Conservation (phyloP, 768 basidiomycete species). For the Pholiota microspora region DNA sequence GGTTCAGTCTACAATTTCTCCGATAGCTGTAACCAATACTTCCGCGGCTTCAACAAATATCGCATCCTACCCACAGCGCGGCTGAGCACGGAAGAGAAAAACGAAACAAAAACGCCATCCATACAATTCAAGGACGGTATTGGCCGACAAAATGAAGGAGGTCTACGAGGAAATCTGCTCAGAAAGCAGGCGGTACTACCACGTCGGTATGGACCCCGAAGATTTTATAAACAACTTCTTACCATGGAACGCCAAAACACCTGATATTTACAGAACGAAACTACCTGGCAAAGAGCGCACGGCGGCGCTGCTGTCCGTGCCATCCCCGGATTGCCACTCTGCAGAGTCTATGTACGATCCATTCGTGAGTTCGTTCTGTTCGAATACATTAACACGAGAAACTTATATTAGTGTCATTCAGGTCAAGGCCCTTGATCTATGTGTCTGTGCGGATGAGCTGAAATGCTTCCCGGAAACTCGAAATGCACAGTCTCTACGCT, state of each 20-base stretch:
- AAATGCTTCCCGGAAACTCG: not conserved
- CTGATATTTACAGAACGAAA: not conserved
- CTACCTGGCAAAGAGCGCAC: not conserved
- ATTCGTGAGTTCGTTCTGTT: not conserved
- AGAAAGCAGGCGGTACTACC: too few relatives aligned
- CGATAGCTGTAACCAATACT: too few relatives aligned
- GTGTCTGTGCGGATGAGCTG: too few relatives aligned
- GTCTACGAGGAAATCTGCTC: too few relatives aligned
- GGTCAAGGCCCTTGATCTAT: not conserved
- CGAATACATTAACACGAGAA: not conserved
- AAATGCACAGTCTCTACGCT: not conserved
- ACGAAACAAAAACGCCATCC: too few relatives aligned
- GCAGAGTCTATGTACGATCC: not conserved
- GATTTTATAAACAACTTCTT: not conserved
- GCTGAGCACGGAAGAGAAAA: too few relatives aligned
- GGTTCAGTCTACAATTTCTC: too few relatives aligned
- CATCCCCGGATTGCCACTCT: not conserved
- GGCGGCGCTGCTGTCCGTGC: not conserved
- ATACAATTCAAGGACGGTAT: too few relatives aligned
- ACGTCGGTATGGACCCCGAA: not conserved
- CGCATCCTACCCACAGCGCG: too few relatives aligned
- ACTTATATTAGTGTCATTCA: not conserved
- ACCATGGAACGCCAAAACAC: not conserved
- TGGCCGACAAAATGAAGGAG: too few relatives aligned
- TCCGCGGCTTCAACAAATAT: too few relatives aligned